Percentiles rank a stretch among this genome's conserved stretches.
Evolutionary conservation across 225 moss, liverwort and hornwort species (phyloP).

Genomic region (Pleurozium schreberi): DNA sequence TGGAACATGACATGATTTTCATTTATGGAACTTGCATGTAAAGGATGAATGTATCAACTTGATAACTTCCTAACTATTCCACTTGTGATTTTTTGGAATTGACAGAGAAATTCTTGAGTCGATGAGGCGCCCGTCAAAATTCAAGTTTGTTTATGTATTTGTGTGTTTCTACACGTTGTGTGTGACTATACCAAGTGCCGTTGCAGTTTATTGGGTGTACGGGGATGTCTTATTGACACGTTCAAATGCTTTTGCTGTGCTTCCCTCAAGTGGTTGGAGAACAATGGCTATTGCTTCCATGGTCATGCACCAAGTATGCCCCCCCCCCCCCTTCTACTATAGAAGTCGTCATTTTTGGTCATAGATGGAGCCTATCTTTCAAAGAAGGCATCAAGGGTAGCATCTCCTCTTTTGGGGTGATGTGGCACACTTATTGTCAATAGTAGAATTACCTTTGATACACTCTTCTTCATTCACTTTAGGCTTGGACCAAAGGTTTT

Average conservation of each 20-base stretch:
- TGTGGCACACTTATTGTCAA: too few relatives aligned
- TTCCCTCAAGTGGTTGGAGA: slow-evolving; percentile 24
- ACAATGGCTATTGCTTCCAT: slow-evolving; percentile 33
- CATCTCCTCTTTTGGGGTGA: background rate
- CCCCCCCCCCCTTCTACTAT: background rate
- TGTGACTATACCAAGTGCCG: slow-evolving; percentile 29
- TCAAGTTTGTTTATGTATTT: slow-evolving; percentile 18
- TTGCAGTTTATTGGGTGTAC: slow-evolving; percentile 41
- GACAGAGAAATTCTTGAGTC: slow-evolving; percentile 51
- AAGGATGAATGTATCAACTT: background rate
- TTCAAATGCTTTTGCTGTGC: slow-evolving; percentile 49
- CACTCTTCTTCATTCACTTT: background rate
- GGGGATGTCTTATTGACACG: slow-evolving; percentile 35
- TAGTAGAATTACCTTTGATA: background rate
- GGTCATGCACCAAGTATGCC: slow-evolving; percentile 46
- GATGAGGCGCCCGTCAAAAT: slow-evolving; percentile 38
- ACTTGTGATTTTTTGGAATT: background rate
- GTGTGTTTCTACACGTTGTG: slow-evolving; percentile 37
- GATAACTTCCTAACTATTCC: background rate
- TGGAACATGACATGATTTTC: background rate
- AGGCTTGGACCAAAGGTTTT: too few relatives aligned
- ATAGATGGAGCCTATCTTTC: too few relatives aligned
- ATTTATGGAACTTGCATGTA: background rate
- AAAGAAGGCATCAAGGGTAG: background rate
- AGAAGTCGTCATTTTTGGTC: background rate